Percentiles rank a stretch among this genome's conserved stretches.
Evolutionary conservation across 176 grass and related monocot genomes (phyloP).

Genomic region (Cenchrus americanus): DNA sequence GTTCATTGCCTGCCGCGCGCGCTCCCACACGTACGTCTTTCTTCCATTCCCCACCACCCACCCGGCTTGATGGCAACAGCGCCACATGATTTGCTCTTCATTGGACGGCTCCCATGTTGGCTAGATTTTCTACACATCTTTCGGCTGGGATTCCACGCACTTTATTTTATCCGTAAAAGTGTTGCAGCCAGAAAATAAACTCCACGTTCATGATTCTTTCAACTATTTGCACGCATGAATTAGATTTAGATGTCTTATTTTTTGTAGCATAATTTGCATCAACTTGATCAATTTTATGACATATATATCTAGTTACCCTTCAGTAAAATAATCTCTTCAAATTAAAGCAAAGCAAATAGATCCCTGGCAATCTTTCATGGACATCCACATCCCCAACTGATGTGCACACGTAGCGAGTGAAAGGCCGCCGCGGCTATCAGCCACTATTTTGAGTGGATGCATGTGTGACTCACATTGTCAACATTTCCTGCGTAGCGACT

Average conservation of each 20-base stretch:
- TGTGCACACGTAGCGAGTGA: background rate
- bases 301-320: background rate
- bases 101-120: background rate
- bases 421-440: background rate
- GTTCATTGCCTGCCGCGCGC: background rate
- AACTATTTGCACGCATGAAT: too few species aligned
- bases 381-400: background rate
- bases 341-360: background rate
- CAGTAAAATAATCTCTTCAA: background rate
- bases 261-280: too few species aligned
- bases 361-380: background rate
- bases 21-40: background rate
- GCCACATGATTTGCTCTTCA: background rate
- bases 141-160: background rate
- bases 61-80: background rate
- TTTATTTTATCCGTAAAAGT: background rate
- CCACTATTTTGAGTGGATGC: background rate
- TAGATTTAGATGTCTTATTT: too few species aligned
- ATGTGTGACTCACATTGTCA: slow-evolving; percentile 1
- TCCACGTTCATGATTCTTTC: background rate
- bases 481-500: background rate
- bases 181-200: background rate
- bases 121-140: background rate
- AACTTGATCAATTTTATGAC: too few species aligned
- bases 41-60: background rate